Evolutionary conservation across 257 asterid species (phyloP).

Genomic region (Solanum habrochaites): DNA sequence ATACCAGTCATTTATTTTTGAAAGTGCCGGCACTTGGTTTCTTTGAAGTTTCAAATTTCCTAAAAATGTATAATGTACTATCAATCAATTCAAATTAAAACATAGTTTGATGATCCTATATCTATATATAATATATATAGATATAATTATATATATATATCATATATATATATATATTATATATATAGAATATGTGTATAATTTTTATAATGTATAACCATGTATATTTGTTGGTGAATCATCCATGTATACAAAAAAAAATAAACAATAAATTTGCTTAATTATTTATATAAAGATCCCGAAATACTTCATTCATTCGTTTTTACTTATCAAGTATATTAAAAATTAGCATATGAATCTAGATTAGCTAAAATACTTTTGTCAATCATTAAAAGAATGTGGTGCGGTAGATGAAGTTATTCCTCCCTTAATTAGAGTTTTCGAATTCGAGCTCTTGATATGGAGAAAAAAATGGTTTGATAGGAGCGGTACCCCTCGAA

Average conservation of each 20-base stretch:
- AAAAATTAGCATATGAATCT: slow-evolving; percentile 6
- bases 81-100: neutral
- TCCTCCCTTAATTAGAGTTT: neutral
- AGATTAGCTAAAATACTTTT: slow-evolving; percentile 16
- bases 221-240: neutral
- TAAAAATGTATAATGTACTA: neutral
- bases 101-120: neutral
- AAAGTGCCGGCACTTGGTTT: neutral
- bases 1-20: neutral
- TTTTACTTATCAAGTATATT: neutral
- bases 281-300: neutral
- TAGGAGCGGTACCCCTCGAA: neutral
- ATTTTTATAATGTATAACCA: neutral
- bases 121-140: no score
- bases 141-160: neutral
- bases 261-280: neutral
- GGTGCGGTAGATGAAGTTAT: neutral
- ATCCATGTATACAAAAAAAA: neutral
- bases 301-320: neutral
- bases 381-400: neutral
- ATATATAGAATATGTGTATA: neutral
- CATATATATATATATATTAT: neutral
- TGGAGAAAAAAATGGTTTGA: neutral
- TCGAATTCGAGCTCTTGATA: neutral
- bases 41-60: neutral